These are phyloP conservation scores for Sporothrix pallida DNA, from an alignment of 2,329 filamentous ascomycete genomes.

Conservation along the genomic window DNA sequence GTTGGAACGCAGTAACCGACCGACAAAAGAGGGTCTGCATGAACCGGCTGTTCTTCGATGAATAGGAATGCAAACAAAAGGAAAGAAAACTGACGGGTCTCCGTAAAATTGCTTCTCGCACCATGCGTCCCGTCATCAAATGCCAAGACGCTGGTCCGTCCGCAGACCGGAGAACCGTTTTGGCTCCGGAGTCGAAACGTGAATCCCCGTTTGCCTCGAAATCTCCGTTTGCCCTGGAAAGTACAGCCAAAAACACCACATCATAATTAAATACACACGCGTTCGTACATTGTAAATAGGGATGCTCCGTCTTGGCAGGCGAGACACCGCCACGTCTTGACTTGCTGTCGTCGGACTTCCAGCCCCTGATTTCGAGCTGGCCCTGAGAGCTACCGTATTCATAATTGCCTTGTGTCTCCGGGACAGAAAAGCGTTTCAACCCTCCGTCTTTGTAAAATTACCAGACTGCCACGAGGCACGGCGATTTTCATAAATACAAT, in stretches of 20 bases:
- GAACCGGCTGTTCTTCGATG: not conserved
- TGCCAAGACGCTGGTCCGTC: not conserved
- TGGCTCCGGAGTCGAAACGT: constrained; percentile 6
- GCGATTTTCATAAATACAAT: not conserved
- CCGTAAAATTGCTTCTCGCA: not conserved
- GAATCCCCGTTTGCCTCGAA: not conserved
- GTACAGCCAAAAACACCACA: not conserved
- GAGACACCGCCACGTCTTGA: not conserved
- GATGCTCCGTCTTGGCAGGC: not conserved
- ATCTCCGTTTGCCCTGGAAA: not conserved
- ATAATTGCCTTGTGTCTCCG: not conserved
- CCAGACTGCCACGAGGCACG: not conserved
- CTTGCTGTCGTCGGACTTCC: not conserved
- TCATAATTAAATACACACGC: not conserved
- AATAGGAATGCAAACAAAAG: not conserved
- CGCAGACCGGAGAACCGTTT: not conserved
- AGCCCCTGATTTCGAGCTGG: not conserved
- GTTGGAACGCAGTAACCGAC: constrained; percentile 6
- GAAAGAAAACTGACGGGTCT: not conserved
- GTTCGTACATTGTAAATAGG: not conserved
- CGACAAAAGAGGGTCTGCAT: constrained; percentile 15
- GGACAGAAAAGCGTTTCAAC: not conserved
- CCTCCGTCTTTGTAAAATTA: constrained; percentile 2
- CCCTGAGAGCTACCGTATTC: no score
- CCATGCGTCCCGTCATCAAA: not conserved